Evolutionary conservation across 2,329 filamentous ascomycete species (phyloP), one percentile per base, ranked within the genome.

Genomic region (Neonectria punicea): DNA sequence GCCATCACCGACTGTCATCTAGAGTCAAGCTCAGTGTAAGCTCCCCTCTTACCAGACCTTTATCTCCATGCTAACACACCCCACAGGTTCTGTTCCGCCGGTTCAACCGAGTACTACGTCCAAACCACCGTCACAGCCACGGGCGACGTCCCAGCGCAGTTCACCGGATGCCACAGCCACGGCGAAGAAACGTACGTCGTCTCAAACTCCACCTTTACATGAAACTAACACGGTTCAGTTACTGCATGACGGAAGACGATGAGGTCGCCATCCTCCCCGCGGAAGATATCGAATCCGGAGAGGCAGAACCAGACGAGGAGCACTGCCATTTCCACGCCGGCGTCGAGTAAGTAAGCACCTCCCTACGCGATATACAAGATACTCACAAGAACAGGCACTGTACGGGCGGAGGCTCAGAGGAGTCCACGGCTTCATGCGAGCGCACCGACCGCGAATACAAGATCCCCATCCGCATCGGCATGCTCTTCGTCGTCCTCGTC

Each of bases 261-360:
- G 71, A 73, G 53, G 71, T 65, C 14, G 59, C 63, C 13, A 65
- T 73, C 56, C n/a, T 73, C 2, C 49, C 51, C 0, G 61, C 61
- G 0, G 68, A 66, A 6, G 65, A 69, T 2, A 53, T 72, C 32
- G 55, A 73, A 28, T 67, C 72, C 2, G 67, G 65, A 6, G 51
- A 60, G 2, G 56, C 65, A 1, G 65, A 71, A 5, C 69, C 73
- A 6, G 61, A 74, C 3, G 57, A 71, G 14, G 68, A 73, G 68
- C 83, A 87, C 71, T 93, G 90, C 69, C 92, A 94, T 74, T 92
- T 91, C 77, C 91, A 94, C 71, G 91, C 90, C 4, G 91, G 91
- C 28, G 88, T 93, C 30, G 89, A 92, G 90, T 92, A 80, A 77
- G 88, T 61, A 5, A 4, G 88, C 61, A 5, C 4, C 7, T 5